Base-by-base conservation (phyloP, 2,329 filamentous ascomycete genomes). In the Xylaria digitata region DNA sequence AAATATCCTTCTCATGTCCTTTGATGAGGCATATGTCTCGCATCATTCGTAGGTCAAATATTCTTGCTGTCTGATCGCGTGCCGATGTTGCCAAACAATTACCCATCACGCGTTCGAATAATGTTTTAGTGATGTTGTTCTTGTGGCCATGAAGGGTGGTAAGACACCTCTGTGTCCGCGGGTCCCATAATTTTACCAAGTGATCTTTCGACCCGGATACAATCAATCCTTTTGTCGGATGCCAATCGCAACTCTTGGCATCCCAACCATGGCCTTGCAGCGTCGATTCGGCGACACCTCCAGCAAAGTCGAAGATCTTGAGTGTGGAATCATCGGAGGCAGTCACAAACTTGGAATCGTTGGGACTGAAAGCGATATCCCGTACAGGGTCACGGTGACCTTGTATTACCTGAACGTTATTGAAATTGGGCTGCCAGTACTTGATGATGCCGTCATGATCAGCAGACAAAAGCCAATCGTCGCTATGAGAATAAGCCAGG, bases 381-480 rank as follows among this genome's bases (percentile, higher is more conserved):
- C 96, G 86, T 68, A 99, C 92, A 5, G 95, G 91, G 76, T 97
- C 94, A 55, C 89, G 88, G 77, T 98, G 96, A 6, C 94, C 96
- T 76, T 94, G 90, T 61, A 99, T 93, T 60, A 93, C 94, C 79
- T 98, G 93, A 66, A 98, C 94, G 75, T 98, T 97, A 85, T 99
- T 98, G 83, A 99, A 97, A 79, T 98, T 99, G 37, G 95, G 93
- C 79, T 97, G 94, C 93, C 95, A 98, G 82, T 99, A 99, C 82
- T 98, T 98, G 80, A 99, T 91, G 69, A 96, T 87, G 63, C 96
- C 96, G 73, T 96, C 94, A 79, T 98, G 94, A 77, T 98, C 96
- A 60, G 93, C 94, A 7, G 96, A 98, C 61, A 99, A 88, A 13
- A 99, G 85, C 95, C 96, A 99, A 81, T 99, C 96, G 77, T 97